Evolutionary conservation across 1,284 basidiomycete species (phyloP), one percentile per base, ranked within the genome.

Genomic region (Heimioporus retisporus): DNA sequence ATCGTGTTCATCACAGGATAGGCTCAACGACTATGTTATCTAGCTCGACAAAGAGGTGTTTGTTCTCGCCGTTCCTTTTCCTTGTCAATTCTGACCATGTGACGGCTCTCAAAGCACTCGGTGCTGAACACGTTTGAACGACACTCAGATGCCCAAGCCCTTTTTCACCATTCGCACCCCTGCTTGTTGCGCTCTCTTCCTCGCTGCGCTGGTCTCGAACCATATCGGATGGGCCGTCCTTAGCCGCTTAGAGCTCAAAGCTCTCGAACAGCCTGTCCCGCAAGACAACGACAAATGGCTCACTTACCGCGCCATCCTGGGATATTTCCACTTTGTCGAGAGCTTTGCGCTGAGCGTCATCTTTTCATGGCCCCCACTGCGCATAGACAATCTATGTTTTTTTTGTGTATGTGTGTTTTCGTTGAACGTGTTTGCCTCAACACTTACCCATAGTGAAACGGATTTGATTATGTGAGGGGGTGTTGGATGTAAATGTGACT

Each of bases 31-130:
- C 81, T 94, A 96, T 79, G 81, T 94, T 75, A 83, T 76, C 81
- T 90, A 96, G 86, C 93, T 98, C 80, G 96, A 98, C 86, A 96
- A 96, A 82, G 96, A 97, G 92, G 96, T 96, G 64, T 67, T 87
- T 84, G 16, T 23, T 25, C 15, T 31, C 44, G 50, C 56, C 44
- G 31, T 60, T 31, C n/a, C n/a, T n/a, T n/a, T n/a, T n/a, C n/a
- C n/a, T n/a, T n/a, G n/a, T n/a, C n/a, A n/a, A n/a, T 65, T 64
- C 64, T 71, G 42, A 66, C 63, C 43, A 5, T 31, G 6, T 59
- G 60, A 66, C 67, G 94, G 97, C 93, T 99, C 76, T 89, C 92
- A 78, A 97, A 96, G 87, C 98, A 97, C 84, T 94, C 96, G 46
- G 85, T 92, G 67, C 85, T 97, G 76, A 90, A 87, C 83, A 86